Evolutionary conservation across 257 asterid species (phyloP).

Genomic region (Buddleja alternifolia): DNA sequence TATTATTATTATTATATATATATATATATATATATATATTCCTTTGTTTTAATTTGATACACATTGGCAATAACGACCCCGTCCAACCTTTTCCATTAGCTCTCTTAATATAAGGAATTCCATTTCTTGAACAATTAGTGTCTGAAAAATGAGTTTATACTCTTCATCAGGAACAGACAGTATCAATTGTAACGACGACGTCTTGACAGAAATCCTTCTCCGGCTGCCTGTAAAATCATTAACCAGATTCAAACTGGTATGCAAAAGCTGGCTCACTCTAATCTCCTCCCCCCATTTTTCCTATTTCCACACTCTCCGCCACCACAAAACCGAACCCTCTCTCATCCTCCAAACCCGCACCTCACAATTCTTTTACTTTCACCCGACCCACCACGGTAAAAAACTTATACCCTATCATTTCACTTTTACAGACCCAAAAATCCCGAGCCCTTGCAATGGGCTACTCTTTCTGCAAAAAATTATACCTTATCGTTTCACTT

Average conservation of each 20-base stretch:
- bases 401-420: conserved; percentile 22
- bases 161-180: neutral
- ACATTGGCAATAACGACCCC: conserved; percentile 13
- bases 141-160: neutral
- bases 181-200: neutral
- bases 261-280: conserved; percentile 24
- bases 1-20: too few relatives aligned
- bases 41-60: neutral
- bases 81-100: neutral
- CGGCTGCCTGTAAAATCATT: conserved; percentile 26
- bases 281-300: conserved; percentile 24
- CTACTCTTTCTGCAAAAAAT: conserved; percentile 23
- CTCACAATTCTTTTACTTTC: conserved; percentile 19
- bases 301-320: conserved; percentile 25
- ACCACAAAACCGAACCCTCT: conserved; percentile 22
- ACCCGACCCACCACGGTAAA: neutral
- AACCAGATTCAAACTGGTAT: conserved; percentile 25
- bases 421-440: conserved; percentile 21
- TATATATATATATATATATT: too few relatives aligned
- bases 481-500: conserved; percentile 18
- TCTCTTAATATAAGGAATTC: too few relatives aligned
- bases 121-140: neutral
- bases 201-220: conserved; percentile 19
- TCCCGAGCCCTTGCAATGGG: conserved; percentile 29
- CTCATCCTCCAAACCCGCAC: conserved; percentile 2